Conservation (phyloP, 2,329 filamentous ascomycete genomes). For the Didymella sp. region DNA sequence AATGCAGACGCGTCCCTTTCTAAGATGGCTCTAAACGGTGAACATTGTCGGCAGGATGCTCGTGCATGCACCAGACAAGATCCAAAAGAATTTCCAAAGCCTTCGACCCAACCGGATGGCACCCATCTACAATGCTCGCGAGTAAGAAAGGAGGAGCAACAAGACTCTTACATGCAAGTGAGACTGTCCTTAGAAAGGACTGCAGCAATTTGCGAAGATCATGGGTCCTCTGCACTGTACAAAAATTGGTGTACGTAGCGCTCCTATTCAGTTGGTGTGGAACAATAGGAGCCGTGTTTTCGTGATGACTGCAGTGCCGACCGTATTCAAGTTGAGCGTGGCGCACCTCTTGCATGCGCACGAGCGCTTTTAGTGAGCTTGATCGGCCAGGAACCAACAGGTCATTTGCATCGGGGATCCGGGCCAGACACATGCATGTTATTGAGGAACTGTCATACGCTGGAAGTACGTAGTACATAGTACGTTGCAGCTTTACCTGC, state of each 20-base stretch:
- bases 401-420: constrained; percentile 38
- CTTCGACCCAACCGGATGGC: constrained; percentile 35
- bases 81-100: constrained; percentile 29
- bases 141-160: constrained; percentile 20
- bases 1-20: neutral
- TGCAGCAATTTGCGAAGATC: constrained; percentile 23
- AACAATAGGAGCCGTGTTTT: constrained; percentile 15
- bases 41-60: constrained; percentile 17
- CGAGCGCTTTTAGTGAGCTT: constrained; percentile 27
- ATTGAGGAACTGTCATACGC: constrained; percentile 22
- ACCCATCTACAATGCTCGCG: constrained; percentile 27
- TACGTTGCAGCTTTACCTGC: constrained; percentile 16
- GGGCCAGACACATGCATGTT: constrained; percentile 36
- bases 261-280: constrained; percentile 3
- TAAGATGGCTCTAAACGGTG: constrained; percentile 21
- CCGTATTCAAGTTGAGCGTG: constrained; percentile 23
- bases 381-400: constrained; percentile 36
- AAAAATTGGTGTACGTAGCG: neutral
- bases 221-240: constrained; percentile 16
- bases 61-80: constrained; percentile 31
- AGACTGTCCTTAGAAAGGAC: constrained; percentile 7
- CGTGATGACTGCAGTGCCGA: constrained; percentile 23
- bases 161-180: constrained; percentile 26
- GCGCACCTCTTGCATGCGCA: constrained; percentile 30
- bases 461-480: constrained; percentile 20